Evolutionary conservation across 2,329 filamentous ascomycete species (phyloP).

Genomic region (Scytalidium sp.): DNA sequence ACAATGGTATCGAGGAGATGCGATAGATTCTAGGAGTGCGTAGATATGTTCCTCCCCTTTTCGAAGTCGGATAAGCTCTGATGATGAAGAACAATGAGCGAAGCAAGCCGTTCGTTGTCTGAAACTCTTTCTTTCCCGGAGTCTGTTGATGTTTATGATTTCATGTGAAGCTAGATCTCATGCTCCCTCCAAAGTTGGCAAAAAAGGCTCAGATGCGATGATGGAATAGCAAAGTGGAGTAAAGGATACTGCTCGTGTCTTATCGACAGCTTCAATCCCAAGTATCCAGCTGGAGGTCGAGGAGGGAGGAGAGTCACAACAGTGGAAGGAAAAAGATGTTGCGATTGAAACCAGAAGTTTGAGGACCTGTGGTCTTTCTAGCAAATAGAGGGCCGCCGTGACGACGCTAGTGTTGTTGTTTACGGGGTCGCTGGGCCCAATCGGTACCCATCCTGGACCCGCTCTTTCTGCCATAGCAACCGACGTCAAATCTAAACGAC

Average conservation of each 20-base stretch:
- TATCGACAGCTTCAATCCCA: not conserved
- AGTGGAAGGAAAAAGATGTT: not conserved
- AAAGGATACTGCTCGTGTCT: not conserved
- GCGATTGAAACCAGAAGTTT: not conserved
- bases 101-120: no score
- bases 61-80: not conserved
- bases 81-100: not conserved
- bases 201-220: not conserved
- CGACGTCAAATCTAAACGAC: not conserved
- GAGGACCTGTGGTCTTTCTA: not conserved
- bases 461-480: slow-evolving; percentile 4
- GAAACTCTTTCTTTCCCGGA: not conserved
- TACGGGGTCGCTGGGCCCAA: slow-evolving; percentile 1
- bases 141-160: not conserved
- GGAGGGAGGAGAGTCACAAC: not conserved
- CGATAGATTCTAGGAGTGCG: not conserved
- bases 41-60: not conserved
- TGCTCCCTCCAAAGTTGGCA: not conserved
- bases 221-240: not conserved
- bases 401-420: slow-evolving; percentile 5
- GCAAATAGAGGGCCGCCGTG: not conserved
- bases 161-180: not conserved
- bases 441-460: not conserved
- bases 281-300: not conserved
- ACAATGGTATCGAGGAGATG: not conserved